A percentile compares a stretch with the other conserved stretches of the same genome.
phyloP scores from a whole-genome alignment of 306 rosid genomes.

The Abrus precatorius region DNA sequence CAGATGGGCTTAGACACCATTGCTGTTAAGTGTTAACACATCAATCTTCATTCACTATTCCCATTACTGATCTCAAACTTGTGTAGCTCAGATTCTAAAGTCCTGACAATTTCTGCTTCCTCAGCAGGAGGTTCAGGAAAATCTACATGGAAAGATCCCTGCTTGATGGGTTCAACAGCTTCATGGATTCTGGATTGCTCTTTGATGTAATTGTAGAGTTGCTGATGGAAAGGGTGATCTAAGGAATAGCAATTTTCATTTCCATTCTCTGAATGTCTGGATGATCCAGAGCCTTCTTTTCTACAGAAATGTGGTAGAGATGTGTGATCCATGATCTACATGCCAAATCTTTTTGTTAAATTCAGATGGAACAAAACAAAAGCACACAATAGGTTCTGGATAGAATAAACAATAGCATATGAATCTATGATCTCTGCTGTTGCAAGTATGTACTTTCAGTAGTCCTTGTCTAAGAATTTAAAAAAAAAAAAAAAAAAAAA shows the following conservation, averaged over 20 bases:
- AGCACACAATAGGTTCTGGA: not conserved
- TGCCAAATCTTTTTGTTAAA: slow-evolving; percentile 41
- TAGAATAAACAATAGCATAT: too few species aligned
- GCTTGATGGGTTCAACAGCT: slow-evolving; percentile 61
- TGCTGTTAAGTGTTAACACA: not conserved
- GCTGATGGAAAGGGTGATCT: slow-evolving; percentile 84
- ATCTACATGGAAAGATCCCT: slow-evolving; percentile 84
- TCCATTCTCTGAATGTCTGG: slow-evolving; percentile 60
- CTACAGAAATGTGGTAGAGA: slow-evolving; percentile 87
- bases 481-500: not conserved
- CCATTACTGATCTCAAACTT: slow-evolving; percentile 63
- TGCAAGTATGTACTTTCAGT: not conserved
- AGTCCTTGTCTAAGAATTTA: not conserved
- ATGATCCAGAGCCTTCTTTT: slow-evolving; percentile 77
- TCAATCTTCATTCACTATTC: slow-evolving; percentile 44
- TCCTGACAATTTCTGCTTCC: slow-evolving; percentile 65
- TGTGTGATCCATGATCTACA: slow-evolving; percentile 83
- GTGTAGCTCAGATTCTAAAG: slow-evolving; percentile 73
- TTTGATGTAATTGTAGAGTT: slow-evolving; percentile 78
- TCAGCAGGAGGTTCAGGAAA: slow-evolving; percentile 69
- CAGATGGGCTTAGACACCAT: slow-evolving; percentile 34
- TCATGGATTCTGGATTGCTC: slow-evolving; percentile 59
- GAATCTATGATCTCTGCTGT: not conserved
- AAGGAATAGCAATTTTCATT: slow-evolving; percentile 70
- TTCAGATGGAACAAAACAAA: slow-evolving; percentile 20